Percentiles rank a stretch among this genome's conserved stretches.
Conservation (phyloP, 2,329 filamentous ascomycete species). For the Monilinia aucupariae region DNA sequence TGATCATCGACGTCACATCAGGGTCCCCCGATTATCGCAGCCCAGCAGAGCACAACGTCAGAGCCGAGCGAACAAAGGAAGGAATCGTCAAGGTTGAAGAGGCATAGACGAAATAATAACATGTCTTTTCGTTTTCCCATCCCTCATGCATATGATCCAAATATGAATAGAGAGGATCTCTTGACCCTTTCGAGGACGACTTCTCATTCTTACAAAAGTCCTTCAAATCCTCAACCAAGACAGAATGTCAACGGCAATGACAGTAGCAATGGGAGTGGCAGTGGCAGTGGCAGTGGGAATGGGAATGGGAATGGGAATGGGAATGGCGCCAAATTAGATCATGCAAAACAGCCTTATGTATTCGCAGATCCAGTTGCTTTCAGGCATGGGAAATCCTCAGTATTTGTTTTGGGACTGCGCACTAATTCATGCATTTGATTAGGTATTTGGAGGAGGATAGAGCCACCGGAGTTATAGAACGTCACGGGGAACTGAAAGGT, state of each 20-base stretch:
- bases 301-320: not conserved
- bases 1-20: slow-evolving; percentile 15
- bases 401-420: not conserved
- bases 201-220: slow-evolving; percentile 24
- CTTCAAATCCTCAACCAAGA: slow-evolving; percentile 12
- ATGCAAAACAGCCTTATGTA: slow-evolving; percentile 41
- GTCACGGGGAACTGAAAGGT: slow-evolving; percentile 63
- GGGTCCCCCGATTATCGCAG: slow-evolving; percentile 2
- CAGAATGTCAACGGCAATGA: slow-evolving; percentile 20
- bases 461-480: slow-evolving; percentile 67
- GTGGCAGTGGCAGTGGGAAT: slow-evolving; percentile 10
- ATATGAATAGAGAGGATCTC: slow-evolving; percentile 32
- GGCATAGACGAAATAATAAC: slow-evolving; percentile 12
- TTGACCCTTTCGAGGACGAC: slow-evolving; percentile 30
- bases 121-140: slow-evolving; percentile 27
- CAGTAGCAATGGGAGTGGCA: slow-evolving; percentile 18
- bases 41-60: not conserved
- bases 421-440: slow-evolving; percentile 15
- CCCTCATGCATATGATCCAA: slow-evolving; percentile 30
- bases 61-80: not conserved
- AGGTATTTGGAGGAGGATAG: slow-evolving; percentile 83
- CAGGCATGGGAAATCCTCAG: slow-evolving; percentile 34
- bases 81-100: not conserved
- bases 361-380: slow-evolving; percentile 63
- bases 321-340: slow-evolving; percentile 14